Percentiles rank a stretch among this genome's conserved stretches.
Conservation (phyloP, 371 early-diverging fungal species). For the Batrachochytrium dendrobatidis region DNA sequence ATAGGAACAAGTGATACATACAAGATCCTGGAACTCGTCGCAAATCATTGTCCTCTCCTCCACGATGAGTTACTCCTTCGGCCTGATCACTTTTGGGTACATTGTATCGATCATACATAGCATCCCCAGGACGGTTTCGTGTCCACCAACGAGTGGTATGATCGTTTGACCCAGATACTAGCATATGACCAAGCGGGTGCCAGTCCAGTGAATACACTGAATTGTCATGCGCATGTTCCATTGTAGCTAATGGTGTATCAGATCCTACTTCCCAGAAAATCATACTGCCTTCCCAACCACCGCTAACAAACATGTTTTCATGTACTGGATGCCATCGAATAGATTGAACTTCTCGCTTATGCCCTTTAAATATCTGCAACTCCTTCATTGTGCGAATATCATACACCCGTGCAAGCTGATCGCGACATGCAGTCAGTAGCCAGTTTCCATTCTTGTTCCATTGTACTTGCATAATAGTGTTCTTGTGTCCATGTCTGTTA, state of each 20-base stretch:
- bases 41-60: too few species aligned
- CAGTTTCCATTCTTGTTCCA: constrained; percentile 98
- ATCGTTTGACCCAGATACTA: constrained; percentile 97
- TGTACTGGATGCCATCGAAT: constrained; percentile 94
- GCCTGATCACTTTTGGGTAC: too few species aligned
- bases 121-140: constrained; percentile 88
- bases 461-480: constrained; percentile 83
- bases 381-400: constrained; percentile 97
- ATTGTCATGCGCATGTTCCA: constrained; percentile 90
- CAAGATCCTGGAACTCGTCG: too few species aligned
- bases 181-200: constrained; percentile 98
- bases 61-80: too few species aligned
- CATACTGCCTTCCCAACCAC: constrained; percentile 91
- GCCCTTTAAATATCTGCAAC: constrained; percentile 83
- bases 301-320: constrained; percentile 87
- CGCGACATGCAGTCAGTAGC: constrained; percentile 92
- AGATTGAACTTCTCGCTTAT: constrained; percentile 92
- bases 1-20: too few species aligned
- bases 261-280: constrained; percentile 88
- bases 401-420: constrained; percentile 91
- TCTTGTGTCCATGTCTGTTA: constrained; percentile 91
- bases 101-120: constrained; percentile 36
- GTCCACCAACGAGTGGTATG: constrained; percentile 99
- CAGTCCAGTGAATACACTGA: constrained; percentile 98
- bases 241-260: constrained; percentile 48